These are phyloP conservation scores for Calcarisporium arbuscula DNA, from an alignment of 2,329 filamentous ascomycete species.

Conservation along the genomic window DNA sequence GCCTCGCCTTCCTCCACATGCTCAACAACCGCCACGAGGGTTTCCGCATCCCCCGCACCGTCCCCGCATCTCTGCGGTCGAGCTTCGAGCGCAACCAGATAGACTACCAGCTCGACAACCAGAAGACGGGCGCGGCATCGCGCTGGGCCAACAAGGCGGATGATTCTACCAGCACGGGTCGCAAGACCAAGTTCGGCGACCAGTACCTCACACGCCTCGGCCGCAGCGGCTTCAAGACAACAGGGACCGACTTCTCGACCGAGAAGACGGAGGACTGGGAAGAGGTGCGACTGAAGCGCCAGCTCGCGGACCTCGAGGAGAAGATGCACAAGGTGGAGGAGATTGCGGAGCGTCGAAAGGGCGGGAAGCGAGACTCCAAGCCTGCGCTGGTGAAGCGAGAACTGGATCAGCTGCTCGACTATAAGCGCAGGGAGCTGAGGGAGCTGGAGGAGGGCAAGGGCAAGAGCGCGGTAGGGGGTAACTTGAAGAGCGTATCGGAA, in stretches of 20 bases:
- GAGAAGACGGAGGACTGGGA: conserved; percentile 95
- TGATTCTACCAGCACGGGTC: conserved; percentile 74
- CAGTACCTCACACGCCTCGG: conserved; percentile 90
- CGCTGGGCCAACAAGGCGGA: conserved; percentile 76
- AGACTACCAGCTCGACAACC: conserved; percentile 85
- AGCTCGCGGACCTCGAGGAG: conserved; percentile 80
- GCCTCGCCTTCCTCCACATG: conserved; percentile 91
- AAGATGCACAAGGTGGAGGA: conserved; percentile 81
- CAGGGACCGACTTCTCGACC: conserved; percentile 83
- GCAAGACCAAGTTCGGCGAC: conserved; percentile 96
- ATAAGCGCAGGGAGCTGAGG: conserved; percentile 75
- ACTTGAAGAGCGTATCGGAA: conserved; percentile 70
- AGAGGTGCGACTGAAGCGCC: conserved; percentile 89
- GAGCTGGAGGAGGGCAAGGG: conserved; percentile 68
- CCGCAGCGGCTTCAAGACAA: conserved; percentile 70
- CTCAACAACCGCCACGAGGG: conserved; percentile 94
- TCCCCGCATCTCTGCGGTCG: conserved; percentile 83
- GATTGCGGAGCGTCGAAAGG: conserved; percentile 57
- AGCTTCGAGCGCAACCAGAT: conserved; percentile 96
- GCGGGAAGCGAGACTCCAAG: conserved; percentile 66
- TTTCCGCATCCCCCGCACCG: conserved; percentile 83
- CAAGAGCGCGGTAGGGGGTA: conserved; percentile 62
- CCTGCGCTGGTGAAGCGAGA: conserved; percentile 91
- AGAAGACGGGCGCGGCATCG: conserved; percentile 55
- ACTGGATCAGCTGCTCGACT: conserved; percentile 88